A percentile compares a stretch with the other conserved stretches of the same genome.
These are phyloP conservation scores for Blastobotrys aristatus DNA, from an alignment of 1,139 yeast genomes.

Conservation along the genomic window DNA sequence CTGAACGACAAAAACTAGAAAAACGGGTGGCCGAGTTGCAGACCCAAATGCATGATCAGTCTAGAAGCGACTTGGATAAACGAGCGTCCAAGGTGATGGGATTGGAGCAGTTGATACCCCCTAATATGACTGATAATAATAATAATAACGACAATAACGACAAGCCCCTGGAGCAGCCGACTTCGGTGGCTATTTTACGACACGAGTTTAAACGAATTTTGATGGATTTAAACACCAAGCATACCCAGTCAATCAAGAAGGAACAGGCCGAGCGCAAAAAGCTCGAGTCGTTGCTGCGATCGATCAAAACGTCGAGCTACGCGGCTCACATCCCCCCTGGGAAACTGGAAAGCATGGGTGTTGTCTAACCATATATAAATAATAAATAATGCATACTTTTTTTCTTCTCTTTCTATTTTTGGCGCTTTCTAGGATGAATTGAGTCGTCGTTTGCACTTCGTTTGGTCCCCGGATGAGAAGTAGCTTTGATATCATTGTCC, in stretches of 20 bases:
- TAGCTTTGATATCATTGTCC: conserved; percentile 36
- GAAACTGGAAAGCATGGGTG: conserved; percentile 19
- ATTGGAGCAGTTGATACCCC: conserved; percentile 14
- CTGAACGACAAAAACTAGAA: conserved; percentile 32
- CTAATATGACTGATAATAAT: too few relatives aligned
- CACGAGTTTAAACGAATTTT: conserved; percentile 69
- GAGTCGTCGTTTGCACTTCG: conserved; percentile 16
- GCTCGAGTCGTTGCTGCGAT: conserved; percentile 40
- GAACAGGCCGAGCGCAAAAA: conserved; percentile 54
- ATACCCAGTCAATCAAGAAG: conserved; percentile 52
- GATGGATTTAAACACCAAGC: conserved; percentile 55
- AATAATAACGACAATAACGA: conserved; percentile 1
- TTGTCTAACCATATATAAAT: neutral
- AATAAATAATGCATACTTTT: neutral
- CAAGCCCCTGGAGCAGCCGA: conserved; percentile 17
- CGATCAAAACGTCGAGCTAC: conserved; percentile 25
- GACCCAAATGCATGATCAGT: conserved; percentile 20
- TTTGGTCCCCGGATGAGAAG: conserved; percentile 22
- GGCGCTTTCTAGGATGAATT: conserved; percentile 23
- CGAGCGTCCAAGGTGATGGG: conserved; percentile 21
- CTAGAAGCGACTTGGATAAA: conserved; percentile 21
- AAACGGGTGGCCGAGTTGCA: conserved; percentile 29
- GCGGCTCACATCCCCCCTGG: conserved; percentile 22
- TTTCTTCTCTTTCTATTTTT: conserved; percentile 1
- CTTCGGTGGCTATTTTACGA: conserved; percentile 42